Evolutionary conservation across 192 early-diverging fungal species (phyloP).

Genomic region (Entophlyctis helioformis): DNA sequence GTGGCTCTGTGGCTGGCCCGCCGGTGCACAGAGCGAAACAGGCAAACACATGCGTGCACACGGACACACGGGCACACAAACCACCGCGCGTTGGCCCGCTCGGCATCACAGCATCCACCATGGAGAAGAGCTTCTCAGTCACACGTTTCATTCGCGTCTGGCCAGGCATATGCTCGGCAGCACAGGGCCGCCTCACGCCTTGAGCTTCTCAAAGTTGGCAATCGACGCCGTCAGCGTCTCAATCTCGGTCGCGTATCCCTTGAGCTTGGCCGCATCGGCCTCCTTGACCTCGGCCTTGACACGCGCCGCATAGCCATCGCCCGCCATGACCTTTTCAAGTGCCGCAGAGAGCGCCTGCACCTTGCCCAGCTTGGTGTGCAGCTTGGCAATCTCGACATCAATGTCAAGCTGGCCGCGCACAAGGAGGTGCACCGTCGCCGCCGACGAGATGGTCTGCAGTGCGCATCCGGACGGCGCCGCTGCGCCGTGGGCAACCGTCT

Average conservation of each 20-base stretch:
- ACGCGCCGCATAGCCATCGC: slow-evolving; percentile 54
- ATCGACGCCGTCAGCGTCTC: slow-evolving; percentile 52
- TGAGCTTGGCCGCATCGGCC: slow-evolving; percentile 56
- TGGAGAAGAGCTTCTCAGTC: too few species aligned
- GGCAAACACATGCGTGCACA: too few species aligned
- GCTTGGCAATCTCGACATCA: slow-evolving; percentile 69
- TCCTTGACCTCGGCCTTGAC: slow-evolving; percentile 65
- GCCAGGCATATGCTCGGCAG: too few species aligned
- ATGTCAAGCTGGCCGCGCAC: slow-evolving; percentile 72
- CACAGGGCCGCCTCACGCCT: too few species aligned
- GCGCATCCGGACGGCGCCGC: slow-evolving; percentile 71
- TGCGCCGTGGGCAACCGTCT: slow-evolving; percentile 38
- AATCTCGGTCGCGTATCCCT: slow-evolving; percentile 64
- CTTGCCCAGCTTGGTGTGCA: slow-evolving; percentile 66
- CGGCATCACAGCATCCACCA: too few species aligned
- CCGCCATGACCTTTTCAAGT: slow-evolving; percentile 48
- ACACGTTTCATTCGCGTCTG: too few species aligned
- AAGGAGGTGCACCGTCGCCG: slow-evolving; percentile 61
- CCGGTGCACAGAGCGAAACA: too few species aligned
- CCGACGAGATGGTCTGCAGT: slow-evolving; percentile 53
- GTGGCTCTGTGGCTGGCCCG: too few species aligned
- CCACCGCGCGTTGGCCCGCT: too few species aligned
- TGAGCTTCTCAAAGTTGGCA: slow-evolving; percentile 45
- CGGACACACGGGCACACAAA: too few species aligned
- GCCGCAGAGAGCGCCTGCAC: slow-evolving; percentile 36